Conservation (phyloP, 1,284 basidiomycete species). For the Trichosporon faecale region DNA sequence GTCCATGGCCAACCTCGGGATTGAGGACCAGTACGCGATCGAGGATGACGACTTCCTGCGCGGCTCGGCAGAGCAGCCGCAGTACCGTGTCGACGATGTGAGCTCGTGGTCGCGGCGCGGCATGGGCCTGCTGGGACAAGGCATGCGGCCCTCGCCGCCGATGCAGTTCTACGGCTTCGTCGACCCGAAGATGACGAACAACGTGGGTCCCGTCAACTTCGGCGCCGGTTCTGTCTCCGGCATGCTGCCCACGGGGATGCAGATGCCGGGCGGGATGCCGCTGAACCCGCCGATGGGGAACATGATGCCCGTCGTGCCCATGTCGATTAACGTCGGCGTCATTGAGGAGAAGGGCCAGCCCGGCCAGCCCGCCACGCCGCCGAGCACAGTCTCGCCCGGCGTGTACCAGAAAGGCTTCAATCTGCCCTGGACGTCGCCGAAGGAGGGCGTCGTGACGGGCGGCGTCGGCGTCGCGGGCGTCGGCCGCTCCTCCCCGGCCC, state of each 20-base stretch:
- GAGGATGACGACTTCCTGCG: conserved; percentile 26
- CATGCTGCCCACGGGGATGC: not conserved
- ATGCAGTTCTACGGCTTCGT: conserved; percentile 6
- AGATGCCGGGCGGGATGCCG: too few species aligned
- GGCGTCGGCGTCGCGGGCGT: not conserved
- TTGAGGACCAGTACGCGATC: conserved; percentile 5
- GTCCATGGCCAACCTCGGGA: not conserved
- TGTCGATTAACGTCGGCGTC: not conserved
- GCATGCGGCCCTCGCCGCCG: conserved; percentile 1
- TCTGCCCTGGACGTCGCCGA: not conserved
- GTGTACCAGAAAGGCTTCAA: conserved; percentile 22
- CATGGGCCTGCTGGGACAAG: conserved; percentile 21
- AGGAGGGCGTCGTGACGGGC: not conserved
- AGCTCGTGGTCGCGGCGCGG: conserved; percentile 28
- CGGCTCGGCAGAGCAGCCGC: conserved; percentile 23
- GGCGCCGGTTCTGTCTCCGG: not conserved
- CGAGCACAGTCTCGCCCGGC: conserved; percentile 28
- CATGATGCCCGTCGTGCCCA: not conserved
- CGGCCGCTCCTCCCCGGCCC: not conserved
- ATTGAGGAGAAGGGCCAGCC: not conserved
- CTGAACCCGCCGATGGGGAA: conserved; percentile 1
- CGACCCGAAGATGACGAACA: not conserved
- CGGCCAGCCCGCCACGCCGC: not conserved
- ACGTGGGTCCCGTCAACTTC: not conserved
- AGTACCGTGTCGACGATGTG: conserved; percentile 20